phyloP scores from a whole-genome alignment of 106 monocot genomes.

The Phalaenopsis equestris region DNA sequence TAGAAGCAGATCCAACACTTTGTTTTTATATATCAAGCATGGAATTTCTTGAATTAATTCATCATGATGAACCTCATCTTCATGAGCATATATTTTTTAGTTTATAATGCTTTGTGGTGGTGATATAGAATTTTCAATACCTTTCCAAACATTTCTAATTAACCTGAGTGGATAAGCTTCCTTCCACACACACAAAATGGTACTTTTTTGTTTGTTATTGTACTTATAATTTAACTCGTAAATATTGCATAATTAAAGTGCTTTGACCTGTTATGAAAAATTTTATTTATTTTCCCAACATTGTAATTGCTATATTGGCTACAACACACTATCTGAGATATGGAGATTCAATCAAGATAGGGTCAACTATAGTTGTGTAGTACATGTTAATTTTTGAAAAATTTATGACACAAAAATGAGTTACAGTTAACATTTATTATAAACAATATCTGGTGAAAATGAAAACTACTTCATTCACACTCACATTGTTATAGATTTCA shows the following conservation, averaged over 20 bases:
- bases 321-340: neutral
- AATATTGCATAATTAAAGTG: neutral
- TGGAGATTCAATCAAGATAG: neutral
- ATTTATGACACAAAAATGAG: neutral
- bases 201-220: too few relatives aligned
- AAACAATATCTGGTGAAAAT: neutral
- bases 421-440: neutral
- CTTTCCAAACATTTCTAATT: neutral
- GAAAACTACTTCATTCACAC: neutral
- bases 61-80: neutral
- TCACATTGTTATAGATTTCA: neutral
- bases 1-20: neutral
- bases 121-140: neutral
- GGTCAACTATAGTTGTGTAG: neutral
- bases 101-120: neutral
- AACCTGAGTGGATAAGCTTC: neutral
- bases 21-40: neutral
- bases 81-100: neutral
- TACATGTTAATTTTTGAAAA: neutral
- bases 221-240: neutral
- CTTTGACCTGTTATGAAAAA: neutral
- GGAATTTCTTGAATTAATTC: neutral
- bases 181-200: neutral
- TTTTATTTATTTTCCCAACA: neutral
- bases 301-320: neutral